phyloP scores from a whole-genome alignment of 2,329 filamentous ascomycete genomes.

The Boeremia exigua region DNA sequence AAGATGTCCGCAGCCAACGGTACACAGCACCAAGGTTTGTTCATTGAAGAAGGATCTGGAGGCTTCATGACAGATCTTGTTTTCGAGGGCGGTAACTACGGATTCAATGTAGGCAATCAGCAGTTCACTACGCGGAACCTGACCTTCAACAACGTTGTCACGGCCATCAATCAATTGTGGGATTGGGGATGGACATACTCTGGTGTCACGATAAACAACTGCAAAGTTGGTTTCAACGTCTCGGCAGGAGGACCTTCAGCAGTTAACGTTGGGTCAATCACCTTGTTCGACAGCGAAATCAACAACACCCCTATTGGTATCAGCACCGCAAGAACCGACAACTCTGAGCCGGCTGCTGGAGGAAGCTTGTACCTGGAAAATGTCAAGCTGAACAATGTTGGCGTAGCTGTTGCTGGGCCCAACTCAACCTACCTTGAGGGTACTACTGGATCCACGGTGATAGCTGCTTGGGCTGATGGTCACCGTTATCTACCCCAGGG shows the following conservation, averaged over 20 bases:
- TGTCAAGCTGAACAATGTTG: constrained; percentile 62
- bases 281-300: constrained; percentile 63
- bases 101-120: constrained; percentile 53
- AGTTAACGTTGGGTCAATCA: constrained; percentile 61
- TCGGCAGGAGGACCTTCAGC: constrained; percentile 38
- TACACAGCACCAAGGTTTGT: constrained; percentile 56
- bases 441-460: constrained; percentile 25
- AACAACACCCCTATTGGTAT: constrained; percentile 59
- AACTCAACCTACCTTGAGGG: constrained; percentile 36
- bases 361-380: constrained; percentile 64
- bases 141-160: constrained; percentile 58
- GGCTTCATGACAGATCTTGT: constrained; percentile 55
- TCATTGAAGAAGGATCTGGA: constrained; percentile 53
- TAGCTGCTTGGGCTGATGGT: constrained; percentile 43
- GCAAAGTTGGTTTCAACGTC: constrained; percentile 60
- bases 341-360: constrained; percentile 52
- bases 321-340: constrained; percentile 53
- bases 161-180: constrained; percentile 64
- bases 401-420: constrained; percentile 28
- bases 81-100: constrained; percentile 53
- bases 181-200: constrained; percentile 66
- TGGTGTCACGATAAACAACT: constrained; percentile 59
- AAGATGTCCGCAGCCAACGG: constrained; percentile 51
- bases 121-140: constrained; percentile 65
- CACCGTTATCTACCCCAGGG: constrained; percentile 45